Conservation (phyloP, 2,329 filamentous ascomycete species). For the Calonectria pseudoreteaudii region DNA sequence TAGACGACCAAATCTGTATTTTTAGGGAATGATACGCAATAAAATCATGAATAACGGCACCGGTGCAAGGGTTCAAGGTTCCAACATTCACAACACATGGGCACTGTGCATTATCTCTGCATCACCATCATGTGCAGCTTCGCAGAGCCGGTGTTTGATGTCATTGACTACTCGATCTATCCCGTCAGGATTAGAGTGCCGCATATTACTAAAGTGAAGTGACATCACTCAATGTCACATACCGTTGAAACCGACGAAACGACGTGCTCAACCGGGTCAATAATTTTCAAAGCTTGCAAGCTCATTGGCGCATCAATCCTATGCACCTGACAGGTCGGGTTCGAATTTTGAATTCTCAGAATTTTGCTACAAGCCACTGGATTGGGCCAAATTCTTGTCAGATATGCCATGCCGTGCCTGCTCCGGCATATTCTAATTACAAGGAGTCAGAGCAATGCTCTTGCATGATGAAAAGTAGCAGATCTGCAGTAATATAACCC, state of each 20-base stretch:
- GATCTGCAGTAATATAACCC: neutral
- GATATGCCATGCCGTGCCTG: neutral
- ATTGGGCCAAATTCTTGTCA: neutral
- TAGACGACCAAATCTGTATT: constrained; percentile 35
- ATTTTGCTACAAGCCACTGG: neutral
- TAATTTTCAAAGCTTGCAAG: neutral
- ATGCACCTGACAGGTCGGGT: neutral
- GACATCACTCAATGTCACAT: neutral
- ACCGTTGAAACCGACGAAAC: neutral
- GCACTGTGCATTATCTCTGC: neutral
- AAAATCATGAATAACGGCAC: neutral
- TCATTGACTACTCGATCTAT: neutral
- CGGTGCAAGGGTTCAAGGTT: neutral
- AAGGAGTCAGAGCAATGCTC: neutral
- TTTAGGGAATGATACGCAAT: constrained; percentile 14
- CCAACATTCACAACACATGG: neutral
- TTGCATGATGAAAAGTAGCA: neutral
- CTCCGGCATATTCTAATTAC: neutral
- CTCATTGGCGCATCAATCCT: neutral
- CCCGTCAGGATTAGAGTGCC: neutral
- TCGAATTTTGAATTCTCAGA: no score
- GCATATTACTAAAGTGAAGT: neutral
- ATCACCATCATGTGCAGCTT: neutral
- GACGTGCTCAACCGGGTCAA: neutral
- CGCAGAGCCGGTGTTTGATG: neutral